Conservation (phyloP, 352 stramenopile species). For the Phytophthora aleatoria region DNA sequence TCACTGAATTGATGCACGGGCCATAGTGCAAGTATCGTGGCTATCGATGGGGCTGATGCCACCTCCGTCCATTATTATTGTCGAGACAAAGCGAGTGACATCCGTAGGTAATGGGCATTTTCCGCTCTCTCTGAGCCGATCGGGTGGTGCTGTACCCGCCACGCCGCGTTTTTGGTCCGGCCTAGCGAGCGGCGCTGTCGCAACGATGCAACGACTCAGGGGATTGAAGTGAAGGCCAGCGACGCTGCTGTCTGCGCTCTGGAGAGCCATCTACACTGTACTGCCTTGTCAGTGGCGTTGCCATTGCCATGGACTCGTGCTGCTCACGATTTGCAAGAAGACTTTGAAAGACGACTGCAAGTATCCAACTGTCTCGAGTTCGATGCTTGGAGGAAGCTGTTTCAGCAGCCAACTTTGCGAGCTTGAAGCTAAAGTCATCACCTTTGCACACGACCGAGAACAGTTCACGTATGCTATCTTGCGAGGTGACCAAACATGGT, state of each 20-base stretch:
- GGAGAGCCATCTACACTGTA: no score
- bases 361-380: no score
- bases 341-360: neutral
- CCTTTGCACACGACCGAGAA: no score
- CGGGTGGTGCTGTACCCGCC: constrained; percentile 27
- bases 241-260: neutral
- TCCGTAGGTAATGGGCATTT: constrained; percentile 24
- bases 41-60: neutral
- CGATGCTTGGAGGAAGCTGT: no score
- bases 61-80: neutral
- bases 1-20: constrained; percentile 7
- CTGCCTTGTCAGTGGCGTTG: neutral
- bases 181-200: constrained; percentile 15
- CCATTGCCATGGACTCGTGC: neutral
- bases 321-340: constrained; percentile 1
- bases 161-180: constrained; percentile 32
- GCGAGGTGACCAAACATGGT: no score
- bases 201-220: constrained; percentile 24
- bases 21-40: neutral
- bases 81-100: constrained; percentile 4
- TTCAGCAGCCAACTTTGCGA: no score
- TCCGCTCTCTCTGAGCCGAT: constrained; percentile 30
- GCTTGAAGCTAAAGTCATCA: no score
- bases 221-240: constrained; percentile 16
- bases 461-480: no score